These are phyloP conservation scores for Hirsutella thompsonii DNA, from an alignment of 2,329 filamentous ascomycete genomes.

Conservation along the genomic window DNA sequence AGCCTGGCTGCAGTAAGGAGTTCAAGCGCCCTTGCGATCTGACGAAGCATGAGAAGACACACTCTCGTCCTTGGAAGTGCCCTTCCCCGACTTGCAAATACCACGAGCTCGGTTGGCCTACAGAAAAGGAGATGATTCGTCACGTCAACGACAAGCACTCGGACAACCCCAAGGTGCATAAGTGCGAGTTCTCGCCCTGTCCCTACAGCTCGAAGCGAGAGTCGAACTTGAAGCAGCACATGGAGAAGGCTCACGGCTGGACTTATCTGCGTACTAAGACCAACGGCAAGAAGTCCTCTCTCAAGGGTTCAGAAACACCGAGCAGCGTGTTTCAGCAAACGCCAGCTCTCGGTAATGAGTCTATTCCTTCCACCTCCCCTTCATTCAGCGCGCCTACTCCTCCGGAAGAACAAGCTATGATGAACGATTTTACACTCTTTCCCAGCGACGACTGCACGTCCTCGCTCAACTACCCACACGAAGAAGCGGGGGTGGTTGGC, in stretches of 20 bases:
- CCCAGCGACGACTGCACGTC: constrained; percentile 32
- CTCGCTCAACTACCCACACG: constrained; percentile 16
- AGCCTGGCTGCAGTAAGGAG: constrained; percentile 70
- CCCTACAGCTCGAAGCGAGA: constrained; percentile 91
- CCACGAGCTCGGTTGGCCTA: constrained; percentile 81
- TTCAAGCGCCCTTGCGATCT: constrained; percentile 96
- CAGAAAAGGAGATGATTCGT: constrained; percentile 92
- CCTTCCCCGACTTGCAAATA: constrained; percentile 75
- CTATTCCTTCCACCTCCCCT: constrained; percentile 46
- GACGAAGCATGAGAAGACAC: constrained; percentile 97
- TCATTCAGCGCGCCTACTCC: constrained; percentile 42
- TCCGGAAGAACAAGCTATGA: constrained; percentile 30
- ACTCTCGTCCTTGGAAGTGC: constrained; percentile 95
- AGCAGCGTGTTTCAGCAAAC: constrained; percentile 36
- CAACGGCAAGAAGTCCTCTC: constrained; percentile 54
- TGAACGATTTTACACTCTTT: constrained; percentile 37
- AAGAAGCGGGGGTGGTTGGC: constrained; percentile 27
- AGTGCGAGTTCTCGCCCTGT: constrained; percentile 74
- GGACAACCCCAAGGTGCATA: constrained; percentile 62
- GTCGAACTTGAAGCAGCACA: constrained; percentile 96
- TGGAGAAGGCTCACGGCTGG: constrained; percentile 94
- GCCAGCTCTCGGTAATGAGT: constrained; percentile 47
- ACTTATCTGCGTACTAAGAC: constrained; percentile 86
- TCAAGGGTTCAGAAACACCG: constrained; percentile 31
- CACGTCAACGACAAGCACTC: constrained; percentile 97